Conservation (phyloP, 768 basidiomycete genomes). For the Rhodotorula kratochvilovae region DNA sequence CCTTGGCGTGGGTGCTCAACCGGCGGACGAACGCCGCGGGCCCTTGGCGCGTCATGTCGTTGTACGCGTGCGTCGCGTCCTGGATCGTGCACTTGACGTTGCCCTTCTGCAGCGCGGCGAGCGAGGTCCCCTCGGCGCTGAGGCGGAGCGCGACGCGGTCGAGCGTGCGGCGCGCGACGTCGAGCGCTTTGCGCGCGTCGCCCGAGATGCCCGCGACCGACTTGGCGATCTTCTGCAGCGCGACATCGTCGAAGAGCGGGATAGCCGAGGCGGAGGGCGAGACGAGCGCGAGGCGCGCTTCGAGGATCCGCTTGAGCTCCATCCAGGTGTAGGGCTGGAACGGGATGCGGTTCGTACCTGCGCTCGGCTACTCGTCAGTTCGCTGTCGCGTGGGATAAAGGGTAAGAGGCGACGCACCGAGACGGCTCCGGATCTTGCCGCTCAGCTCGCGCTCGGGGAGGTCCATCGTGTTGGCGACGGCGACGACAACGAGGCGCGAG, state of each 20-base stretch:
- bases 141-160: constrained; percentile 21
- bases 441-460: constrained; percentile 89
- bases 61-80: constrained; percentile 41
- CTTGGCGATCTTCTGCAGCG: constrained; percentile 77
- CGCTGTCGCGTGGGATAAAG: not conserved
- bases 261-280: constrained; percentile 41
- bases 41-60: constrained; percentile 44
- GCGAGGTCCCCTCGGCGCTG: not conserved
- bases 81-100: constrained; percentile 38
- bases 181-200: constrained; percentile 85
- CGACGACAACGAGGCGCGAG: constrained; percentile 87
- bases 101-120: not conserved
- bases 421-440: constrained; percentile 82
- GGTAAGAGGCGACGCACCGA: constrained; percentile 57
- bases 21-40: constrained; percentile 38
- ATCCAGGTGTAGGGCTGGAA: constrained; percentile 79
- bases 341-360: constrained; percentile 84
- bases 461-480: constrained; percentile 98
- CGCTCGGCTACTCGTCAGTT: not conserved
- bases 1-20: constrained; percentile 39
- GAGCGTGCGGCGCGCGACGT: constrained; percentile 64
- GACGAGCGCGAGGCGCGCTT: constrained; percentile 65
- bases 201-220: constrained; percentile 78
- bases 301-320: constrained; percentile 79
- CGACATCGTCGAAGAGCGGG: constrained; percentile 59